Evolutionary conservation across 192 early-diverging fungal genomes (phyloP), one percentile per base, ranked within the genome.

Genomic region (Coemansia sp.): DNA sequence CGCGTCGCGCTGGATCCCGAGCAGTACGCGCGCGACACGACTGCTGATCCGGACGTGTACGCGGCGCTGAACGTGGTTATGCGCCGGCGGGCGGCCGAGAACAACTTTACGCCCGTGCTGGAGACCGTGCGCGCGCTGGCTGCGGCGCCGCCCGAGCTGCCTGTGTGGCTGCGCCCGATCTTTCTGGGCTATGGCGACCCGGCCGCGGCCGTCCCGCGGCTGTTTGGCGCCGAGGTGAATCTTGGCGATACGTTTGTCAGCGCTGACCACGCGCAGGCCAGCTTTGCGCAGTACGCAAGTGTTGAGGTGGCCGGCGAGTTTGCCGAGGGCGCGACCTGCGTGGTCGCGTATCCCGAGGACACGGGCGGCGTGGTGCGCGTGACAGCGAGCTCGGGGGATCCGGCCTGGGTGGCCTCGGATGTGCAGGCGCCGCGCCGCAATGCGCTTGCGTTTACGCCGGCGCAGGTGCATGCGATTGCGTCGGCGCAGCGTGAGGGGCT

Each of bases 161-260:
- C 97, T 8, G 82, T 83, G 8, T 99, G 97, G 97, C 70, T 99
- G 15, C 80, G 87, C 14, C 81, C 94, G 32, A 84, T 92, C 2
- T 89, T 97, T 32, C 76, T 99, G 20, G 97, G 97, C 35, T 99
- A 99, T 61, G 97, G 95, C 49, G 90, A 98, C 54, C 91, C 92
- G 1, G 75, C 70, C 19, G 84, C 62, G 0, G 61, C 62, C 1
- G 7, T 48, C 78, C 79, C 12, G 54, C 75, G 5, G 3, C 70
- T 80, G 11, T 73, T 63, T 5, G 55, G 83, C 0, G 62, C 62
- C 11, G 72, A 72, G n/a, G 79, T 97, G 31, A 80, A 91, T 50
- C 87, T 98, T 60, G 77, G 88, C 14, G 91, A 95, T 60, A 96
- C 94, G 3, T 96, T 98, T 63, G 41, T 95, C 31, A 78, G 91